Evolutionary conservation across 441 rosid species (phyloP).

Genomic region (Adansonia gregorii): DNA sequence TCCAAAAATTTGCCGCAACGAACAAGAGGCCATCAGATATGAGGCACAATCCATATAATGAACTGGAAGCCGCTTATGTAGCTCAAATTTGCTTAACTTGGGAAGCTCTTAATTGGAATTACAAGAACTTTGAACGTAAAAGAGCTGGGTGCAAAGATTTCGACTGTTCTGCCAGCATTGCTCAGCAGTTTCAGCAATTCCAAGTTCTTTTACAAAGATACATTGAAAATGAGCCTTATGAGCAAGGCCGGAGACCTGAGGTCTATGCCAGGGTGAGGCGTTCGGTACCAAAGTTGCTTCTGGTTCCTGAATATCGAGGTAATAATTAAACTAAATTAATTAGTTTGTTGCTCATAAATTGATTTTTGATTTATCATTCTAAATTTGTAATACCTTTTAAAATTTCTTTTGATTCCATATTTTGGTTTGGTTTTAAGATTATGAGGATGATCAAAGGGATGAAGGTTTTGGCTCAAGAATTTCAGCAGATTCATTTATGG

Average conservation of each 20-base stretch:
- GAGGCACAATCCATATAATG: constrained; percentile 73
- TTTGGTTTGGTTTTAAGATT: constrained; percentile 44
- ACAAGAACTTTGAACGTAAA: constrained; percentile 73
- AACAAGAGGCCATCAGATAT: constrained; percentile 53
- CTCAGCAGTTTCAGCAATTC: constrained; percentile 90
- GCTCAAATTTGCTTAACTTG: constrained; percentile 93
- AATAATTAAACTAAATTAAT: background rate
- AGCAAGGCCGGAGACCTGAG: constrained; percentile 89
- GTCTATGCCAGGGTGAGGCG: constrained; percentile 88
- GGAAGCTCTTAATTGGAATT: constrained; percentile 96
- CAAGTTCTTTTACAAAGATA: constrained; percentile 91
- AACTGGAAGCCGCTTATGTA: constrained; percentile 80
- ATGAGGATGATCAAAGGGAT: constrained; percentile 63
- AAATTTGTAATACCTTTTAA: background rate
- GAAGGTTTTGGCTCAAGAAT: constrained; percentile 68
- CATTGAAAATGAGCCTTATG: constrained; percentile 89
- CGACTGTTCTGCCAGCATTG: constrained; percentile 78
- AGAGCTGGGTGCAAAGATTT: constrained; percentile 47
- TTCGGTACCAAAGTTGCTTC: constrained; percentile 84
- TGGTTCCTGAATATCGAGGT: constrained; percentile 95
- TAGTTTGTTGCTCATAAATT: background rate
- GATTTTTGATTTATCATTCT: background rate
- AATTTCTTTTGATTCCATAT: constrained; percentile 16
- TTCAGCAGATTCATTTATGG: constrained; percentile 72
- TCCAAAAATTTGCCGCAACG: constrained; percentile 59